These are phyloP conservation scores for Aureobasidium sp. DNA, from an alignment of 2,329 filamentous ascomycete genomes.

Conservation along the genomic window DNA sequence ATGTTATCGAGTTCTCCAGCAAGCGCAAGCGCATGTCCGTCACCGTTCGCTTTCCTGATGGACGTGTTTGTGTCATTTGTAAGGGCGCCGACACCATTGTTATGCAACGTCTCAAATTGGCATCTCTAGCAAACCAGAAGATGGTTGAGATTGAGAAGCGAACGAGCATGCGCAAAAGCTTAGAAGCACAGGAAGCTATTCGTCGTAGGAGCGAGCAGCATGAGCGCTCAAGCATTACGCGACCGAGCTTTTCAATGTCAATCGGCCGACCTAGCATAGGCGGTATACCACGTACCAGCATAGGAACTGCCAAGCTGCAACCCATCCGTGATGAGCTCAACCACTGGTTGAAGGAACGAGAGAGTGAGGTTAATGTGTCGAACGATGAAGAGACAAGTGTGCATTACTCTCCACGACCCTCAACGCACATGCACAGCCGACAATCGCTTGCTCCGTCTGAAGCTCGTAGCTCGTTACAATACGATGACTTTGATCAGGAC, in stretches of 20 bases:
- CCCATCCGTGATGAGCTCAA: constrained; percentile 49
- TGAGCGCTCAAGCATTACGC: constrained; percentile 29
- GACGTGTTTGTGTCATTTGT: constrained; percentile 69
- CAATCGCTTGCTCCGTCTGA: constrained; percentile 41
- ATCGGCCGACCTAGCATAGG: constrained; percentile 21
- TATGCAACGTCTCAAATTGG: constrained; percentile 61
- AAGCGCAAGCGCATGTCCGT: constrained; percentile 85
- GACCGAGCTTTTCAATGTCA: constrained; percentile 33
- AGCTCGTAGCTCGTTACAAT: constrained; percentile 42
- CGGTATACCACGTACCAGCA: constrained; percentile 33
- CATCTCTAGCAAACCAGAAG: constrained; percentile 64
- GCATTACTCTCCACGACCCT: constrained; percentile 49
- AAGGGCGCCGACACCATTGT: constrained; percentile 81
- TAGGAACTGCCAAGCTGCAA: constrained; percentile 34
- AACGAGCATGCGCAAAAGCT: constrained; percentile 56
- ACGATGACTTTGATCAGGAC: constrained; percentile 43
- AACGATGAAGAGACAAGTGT: constrained; percentile 35
- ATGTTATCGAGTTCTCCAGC: constrained; percentile 83
- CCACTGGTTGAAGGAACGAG: constrained; percentile 49
- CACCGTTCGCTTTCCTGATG: constrained; percentile 71
- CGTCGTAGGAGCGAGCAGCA: constrained; percentile 50
- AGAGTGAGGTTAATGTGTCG: constrained; percentile 45
- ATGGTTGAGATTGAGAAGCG: constrained; percentile 54
- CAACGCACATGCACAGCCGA: constrained; percentile 34
- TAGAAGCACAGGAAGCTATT: constrained; percentile 51